These are phyloP conservation scores for Melocanna baccifera DNA, from an alignment of 176 grass and related monocot species.

Conservation along the genomic window DNA sequence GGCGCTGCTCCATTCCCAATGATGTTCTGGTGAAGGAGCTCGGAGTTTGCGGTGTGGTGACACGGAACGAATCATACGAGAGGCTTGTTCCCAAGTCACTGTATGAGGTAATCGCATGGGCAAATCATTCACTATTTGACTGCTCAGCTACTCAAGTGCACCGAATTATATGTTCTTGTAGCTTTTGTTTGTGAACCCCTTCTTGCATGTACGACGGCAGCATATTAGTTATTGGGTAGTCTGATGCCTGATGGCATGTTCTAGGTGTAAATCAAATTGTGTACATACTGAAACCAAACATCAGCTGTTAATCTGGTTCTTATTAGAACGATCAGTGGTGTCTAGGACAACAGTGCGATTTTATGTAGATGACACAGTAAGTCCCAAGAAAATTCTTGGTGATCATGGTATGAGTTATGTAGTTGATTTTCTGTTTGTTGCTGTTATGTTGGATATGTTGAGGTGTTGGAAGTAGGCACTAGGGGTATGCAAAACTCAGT, in stretches of 20 bases:
- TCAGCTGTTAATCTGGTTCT: not conserved
- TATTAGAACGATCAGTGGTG: not conserved
- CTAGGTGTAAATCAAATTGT: not conserved
- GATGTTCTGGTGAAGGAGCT: conserved; percentile 77
- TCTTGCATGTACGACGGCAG: not conserved
- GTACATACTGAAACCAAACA: not conserved
- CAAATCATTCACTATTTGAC: not conserved
- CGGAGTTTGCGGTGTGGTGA: conserved; percentile 85
- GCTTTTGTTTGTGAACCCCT: no score
- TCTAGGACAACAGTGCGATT: not conserved
- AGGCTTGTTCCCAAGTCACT: conserved; percentile 71
- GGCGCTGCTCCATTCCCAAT: conserved; percentile 89
- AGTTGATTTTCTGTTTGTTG: not conserved
- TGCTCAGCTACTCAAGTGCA: not conserved
- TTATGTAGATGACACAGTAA: not conserved
- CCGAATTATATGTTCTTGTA: not conserved
- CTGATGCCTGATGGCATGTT: not conserved
- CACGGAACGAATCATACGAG: conserved; percentile 93
- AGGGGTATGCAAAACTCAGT: not conserved
- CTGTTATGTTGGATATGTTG: not conserved
- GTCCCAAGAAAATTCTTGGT: not conserved
- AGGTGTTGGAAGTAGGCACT: not conserved
- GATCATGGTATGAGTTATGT: not conserved
- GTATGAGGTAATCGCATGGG: conserved; percentile 54
- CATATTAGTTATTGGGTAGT: not conserved